phyloP scores from a whole-genome alignment of 2,329 filamentous ascomycete species.

The Clarireedia monteithiana region DNA sequence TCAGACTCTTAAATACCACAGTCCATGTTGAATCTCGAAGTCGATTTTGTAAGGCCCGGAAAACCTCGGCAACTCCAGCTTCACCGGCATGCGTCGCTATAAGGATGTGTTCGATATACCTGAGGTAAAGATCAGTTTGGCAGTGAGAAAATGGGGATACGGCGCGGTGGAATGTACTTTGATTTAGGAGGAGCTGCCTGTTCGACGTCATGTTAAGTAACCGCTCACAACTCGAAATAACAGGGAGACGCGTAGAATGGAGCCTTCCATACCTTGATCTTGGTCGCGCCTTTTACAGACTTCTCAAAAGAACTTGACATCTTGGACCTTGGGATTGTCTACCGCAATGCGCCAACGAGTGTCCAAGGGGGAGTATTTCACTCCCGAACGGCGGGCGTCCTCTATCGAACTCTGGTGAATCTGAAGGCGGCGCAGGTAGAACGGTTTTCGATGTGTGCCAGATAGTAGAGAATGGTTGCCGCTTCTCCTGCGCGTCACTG shows the following conservation, averaged over 20 bases:
- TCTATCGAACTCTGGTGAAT: neutral
- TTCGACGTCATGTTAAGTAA: constrained; percentile 11
- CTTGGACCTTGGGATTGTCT: constrained; percentile 11
- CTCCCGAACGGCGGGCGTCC: constrained; percentile 5
- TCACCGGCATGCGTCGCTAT: constrained; percentile 92
- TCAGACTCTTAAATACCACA: constrained; percentile 96
- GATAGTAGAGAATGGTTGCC: neutral
- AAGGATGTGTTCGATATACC: constrained; percentile 83
- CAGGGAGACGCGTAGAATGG: neutral
- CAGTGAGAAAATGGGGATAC: neutral
- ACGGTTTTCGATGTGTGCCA: neutral
- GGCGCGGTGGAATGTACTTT: constrained; percentile 54
- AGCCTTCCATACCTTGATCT: constrained; percentile 68
- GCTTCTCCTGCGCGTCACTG: neutral
- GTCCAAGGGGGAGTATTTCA: constrained; percentile 7
- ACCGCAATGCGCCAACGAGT: constrained; percentile 6
- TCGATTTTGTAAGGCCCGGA: constrained; percentile 80
- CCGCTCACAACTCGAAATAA: neutral
- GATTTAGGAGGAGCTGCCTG: constrained; percentile 94
- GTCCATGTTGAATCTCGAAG: constrained; percentile 97
- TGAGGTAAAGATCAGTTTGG: constrained; percentile 18
- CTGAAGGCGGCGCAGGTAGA: neutral
- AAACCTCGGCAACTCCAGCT: constrained; percentile 90
- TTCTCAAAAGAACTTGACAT: constrained; percentile 96
- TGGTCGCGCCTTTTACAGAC: constrained; percentile 96